Evolutionary conservation across 306 rosid species (phyloP), one percentile per base, ranked within the genome.

Genomic region (Carpinus viminea): DNA sequence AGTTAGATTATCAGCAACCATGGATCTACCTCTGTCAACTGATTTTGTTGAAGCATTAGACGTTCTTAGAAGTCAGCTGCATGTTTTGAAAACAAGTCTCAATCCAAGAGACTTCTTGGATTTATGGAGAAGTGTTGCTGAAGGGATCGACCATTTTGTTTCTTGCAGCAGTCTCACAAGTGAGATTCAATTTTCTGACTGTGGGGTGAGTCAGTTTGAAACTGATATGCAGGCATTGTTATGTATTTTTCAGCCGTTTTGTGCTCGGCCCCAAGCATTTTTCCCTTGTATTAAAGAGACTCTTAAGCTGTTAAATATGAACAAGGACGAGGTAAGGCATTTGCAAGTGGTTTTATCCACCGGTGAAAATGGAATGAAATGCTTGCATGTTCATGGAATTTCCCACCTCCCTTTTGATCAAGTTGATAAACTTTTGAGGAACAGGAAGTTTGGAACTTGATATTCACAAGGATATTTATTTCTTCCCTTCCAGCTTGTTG

Each of bases 201-300:
- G 65, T 48, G 81, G 88, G 70, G 75, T 75, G 74, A 45, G 51
- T 73, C 93, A 87, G 84, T 85, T 90, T 73, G 90, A 87, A 74
- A 82, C 68, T 46, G 97, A 92, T 74, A 87, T 87, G 85, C 87
- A 85, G 50, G 94, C 90, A 31, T 69, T 92, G 73, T 81, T 88
- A 43, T 88, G 68, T 73, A 80, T 87, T 66, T 90, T 92, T 80
- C 84, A 87, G 87, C 91, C 92, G 16, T 88, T 81, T 59, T 92
- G 97, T 82, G 84, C 84, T 72, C 87, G 92, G 59, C 97, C 97
- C 3, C 89, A 81, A 75, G 92, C 97, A 50, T 92, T 90, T 84
- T 92, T 87, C 60, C 94, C 94, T 50, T 72, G 81, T 78, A 84
- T 86, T 38, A 79, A 57, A 79, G 90, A 85, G 76, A 87, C 70